These are phyloP conservation scores for Leptographium procerum DNA, from an alignment of 2,329 filamentous ascomycete genomes.

Conservation along the genomic window DNA sequence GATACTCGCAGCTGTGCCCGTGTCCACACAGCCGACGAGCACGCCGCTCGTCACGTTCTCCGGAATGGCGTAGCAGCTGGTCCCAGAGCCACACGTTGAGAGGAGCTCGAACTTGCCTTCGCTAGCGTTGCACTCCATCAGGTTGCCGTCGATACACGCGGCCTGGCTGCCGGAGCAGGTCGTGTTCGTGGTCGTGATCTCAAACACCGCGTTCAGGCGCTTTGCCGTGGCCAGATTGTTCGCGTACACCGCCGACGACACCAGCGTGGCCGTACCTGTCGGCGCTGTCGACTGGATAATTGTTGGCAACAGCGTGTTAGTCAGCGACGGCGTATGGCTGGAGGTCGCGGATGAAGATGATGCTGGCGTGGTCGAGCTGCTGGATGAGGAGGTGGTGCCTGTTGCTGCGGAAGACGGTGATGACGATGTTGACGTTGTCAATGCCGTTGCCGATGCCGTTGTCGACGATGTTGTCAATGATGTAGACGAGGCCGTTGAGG, in stretches of 20 bases:
- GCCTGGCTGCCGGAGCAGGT: conserved; percentile 34
- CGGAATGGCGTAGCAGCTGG: conserved; percentile 42
- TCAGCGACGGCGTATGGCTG: conserved; percentile 21
- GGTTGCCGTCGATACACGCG: conserved; percentile 40
- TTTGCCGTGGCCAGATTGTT: conserved; percentile 33
- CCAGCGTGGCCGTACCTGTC: conserved; percentile 23
- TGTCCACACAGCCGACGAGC: conserved; percentile 34
- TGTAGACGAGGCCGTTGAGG: background rate
- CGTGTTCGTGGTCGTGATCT: conserved; percentile 29
- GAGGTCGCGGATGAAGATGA: conserved; percentile 10
- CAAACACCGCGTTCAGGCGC: conserved; percentile 36
- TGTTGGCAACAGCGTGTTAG: conserved; percentile 30
- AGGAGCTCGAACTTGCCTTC: conserved; percentile 30
- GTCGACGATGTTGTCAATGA: background rate
- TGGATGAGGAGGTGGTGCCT: conserved; percentile 13
- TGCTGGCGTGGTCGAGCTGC: conserved; percentile 13
- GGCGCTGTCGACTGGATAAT: conserved; percentile 19
- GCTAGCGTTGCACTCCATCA: conserved; percentile 31
- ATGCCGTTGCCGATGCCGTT: background rate
- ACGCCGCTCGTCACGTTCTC: conserved; percentile 37
- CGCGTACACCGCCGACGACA: conserved; percentile 29
- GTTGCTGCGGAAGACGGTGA: too few relatives aligned
- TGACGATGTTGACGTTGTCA: background rate
- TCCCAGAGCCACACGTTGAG: conserved; percentile 20
- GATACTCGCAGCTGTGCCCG: conserved; percentile 27